Conservation (phyloP, 768 basidiomycete species). For the Phylloporus arenicola region DNA sequence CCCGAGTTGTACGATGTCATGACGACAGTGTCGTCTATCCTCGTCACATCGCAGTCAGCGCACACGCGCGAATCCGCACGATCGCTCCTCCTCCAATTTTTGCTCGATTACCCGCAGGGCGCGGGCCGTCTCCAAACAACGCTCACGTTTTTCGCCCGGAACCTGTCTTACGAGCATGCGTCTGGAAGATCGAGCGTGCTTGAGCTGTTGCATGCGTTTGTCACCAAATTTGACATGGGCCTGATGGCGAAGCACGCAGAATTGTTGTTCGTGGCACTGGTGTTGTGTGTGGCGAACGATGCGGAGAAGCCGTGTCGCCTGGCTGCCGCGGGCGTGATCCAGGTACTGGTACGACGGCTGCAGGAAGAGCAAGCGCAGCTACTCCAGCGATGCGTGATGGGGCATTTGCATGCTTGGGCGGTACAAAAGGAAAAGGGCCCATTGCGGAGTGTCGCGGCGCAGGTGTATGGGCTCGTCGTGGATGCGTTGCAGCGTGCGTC, state of each 20-base stretch:
- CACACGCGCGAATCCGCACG: slow-evolving; percentile 92
- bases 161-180: slow-evolving; percentile 85
- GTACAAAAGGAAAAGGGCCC: slow-evolving; percentile 52
- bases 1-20: slow-evolving; percentile 72
- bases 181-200: slow-evolving; percentile 92
- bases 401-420: slow-evolving; percentile 78
- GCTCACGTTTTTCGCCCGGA: slow-evolving; percentile 89
- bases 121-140: slow-evolving; percentile 82
- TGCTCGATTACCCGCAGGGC: slow-evolving; percentile 96
- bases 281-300: slow-evolving; percentile 93
- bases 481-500: slow-evolving; percentile 56
- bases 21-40: slow-evolving; percentile 76
- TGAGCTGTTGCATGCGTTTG: slow-evolving; percentile 81
- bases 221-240: slow-evolving; percentile 75
- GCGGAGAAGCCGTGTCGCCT: slow-evolving; percentile 84
- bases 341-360: slow-evolving; percentile 65
- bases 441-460: slow-evolving; percentile 68
- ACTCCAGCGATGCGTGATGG: slow-evolving; percentile 50
- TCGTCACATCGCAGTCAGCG: slow-evolving; percentile 89
- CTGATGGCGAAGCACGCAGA: slow-evolving; percentile 79
- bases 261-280: slow-evolving; percentile 84
- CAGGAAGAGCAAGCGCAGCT: slow-evolving; percentile 51
- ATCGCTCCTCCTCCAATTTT: slow-evolving; percentile 83
- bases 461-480: slow-evolving; percentile 77
- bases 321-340: slow-evolving; percentile 81